phyloP scores from a whole-genome alignment of 148 eudicot species.

The Beta vulgaris region DNA sequence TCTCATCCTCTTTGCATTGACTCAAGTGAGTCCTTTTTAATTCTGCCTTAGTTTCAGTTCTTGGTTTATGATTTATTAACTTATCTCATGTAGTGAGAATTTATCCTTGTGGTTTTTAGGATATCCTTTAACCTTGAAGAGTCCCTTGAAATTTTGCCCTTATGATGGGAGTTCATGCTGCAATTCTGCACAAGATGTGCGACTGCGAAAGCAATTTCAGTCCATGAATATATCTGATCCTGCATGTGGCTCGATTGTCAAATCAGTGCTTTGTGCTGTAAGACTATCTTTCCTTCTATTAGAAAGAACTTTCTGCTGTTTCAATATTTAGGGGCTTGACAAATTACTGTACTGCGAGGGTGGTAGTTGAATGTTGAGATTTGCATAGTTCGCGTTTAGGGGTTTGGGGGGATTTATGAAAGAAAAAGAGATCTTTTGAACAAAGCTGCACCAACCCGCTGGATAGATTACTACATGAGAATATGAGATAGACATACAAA shows the following conservation, averaged over 20 bases:
- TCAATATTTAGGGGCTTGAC: no score
- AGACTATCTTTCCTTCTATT: conserved; percentile 18
- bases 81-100: not conserved
- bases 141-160: conserved; percentile 53
- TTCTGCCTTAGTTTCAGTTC: not conserved
- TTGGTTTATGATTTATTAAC: not conserved
- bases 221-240: conserved; percentile 67
- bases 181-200: conserved; percentile 50
- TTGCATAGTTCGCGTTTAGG: no score
- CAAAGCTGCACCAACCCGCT: no score
- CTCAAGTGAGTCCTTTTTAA: conserved; percentile 30
- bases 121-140: conserved; percentile 43
- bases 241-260: conserved; percentile 58
- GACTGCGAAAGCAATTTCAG: conserved; percentile 54
- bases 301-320: not conserved
- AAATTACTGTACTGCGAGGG: no score
- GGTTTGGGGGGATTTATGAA: no score
- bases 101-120: conserved; percentile 27
- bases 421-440: no score
- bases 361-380: no score
- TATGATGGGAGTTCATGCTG: conserved; percentile 70
- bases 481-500: no score
- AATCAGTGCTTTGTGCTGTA: conserved; percentile 74
- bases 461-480: no score
- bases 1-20: conserved; percentile 31